Evolutionary conservation across 352 stramenopile species (phyloP), one percentile per base, ranked within the genome.

Genomic region (Phytophthora niederhauseri): DNA sequence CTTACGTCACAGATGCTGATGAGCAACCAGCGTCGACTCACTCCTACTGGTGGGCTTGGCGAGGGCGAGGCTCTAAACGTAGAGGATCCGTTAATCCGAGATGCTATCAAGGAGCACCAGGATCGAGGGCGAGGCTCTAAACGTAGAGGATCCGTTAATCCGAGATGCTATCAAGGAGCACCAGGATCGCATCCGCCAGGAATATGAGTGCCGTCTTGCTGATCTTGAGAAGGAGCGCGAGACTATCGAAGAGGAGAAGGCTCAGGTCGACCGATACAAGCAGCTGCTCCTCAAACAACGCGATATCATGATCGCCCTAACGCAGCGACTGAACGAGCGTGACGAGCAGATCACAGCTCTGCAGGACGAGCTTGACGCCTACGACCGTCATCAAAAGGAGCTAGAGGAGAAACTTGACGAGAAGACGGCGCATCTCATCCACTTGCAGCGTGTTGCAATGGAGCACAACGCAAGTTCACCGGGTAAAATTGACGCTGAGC

Each of bases 291-390:
- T 98, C 51, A 98, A 98, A 76, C 95, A 98, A 71, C 84, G 95
- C 3, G 96, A 99, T 70, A 99, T 99, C 41, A 99, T 99, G 94
- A 98, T 99, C 51, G 95, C 94, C 9, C 78, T 99, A 28, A 99
- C 96, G 17, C 95, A 98, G 70, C 78, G 96, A 0, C 71, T 99
- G 15, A 98, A 98, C 60, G 94, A 98, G 58, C 90, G 96, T 8
- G 96, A 99, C 64, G 96, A 99, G 60, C 94, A 98, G 78, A 98
- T 99, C 61, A 94, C 95, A 1, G 91, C 91, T n/a, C 70, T 98
- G 0, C 94, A 98, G 58, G 95, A 98, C 68, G 95, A 98, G 62
- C 68, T 99, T 12, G 96, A 99, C 59, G 93, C 92, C 26, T 98
- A 97, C 64, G 94, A 98, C 45, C 75, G 88, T 6, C 90, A 98